A percentile compares a stretch with the other conserved stretches of the same genome.
Evolutionary conservation across 2,329 filamentous ascomycete species (phyloP).

Genomic region (Calonectria pseudoreteaudii): DNA sequence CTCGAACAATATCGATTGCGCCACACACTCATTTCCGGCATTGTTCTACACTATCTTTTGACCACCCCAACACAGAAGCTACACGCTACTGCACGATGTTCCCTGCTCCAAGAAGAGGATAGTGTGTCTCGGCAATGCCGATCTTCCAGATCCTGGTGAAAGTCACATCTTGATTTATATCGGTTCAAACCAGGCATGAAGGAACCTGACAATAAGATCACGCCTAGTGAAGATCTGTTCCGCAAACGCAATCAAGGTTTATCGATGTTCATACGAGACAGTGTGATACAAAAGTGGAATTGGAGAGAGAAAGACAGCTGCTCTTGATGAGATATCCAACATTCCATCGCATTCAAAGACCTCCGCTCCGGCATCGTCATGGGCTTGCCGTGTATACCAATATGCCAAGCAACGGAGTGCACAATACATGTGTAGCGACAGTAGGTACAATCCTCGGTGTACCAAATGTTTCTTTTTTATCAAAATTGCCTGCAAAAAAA

Average conservation of each 20-base stretch:
- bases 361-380: neutral
- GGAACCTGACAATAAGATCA: neutral
- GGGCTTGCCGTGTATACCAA: neutral
- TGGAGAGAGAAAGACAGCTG: neutral
- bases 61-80: neutral
- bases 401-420: neutral
- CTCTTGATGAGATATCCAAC: neutral
- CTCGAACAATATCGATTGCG: neutral
- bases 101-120: neutral
- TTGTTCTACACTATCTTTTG: neutral
- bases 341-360: neutral
- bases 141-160: neutral
- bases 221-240: neutral
- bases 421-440: neutral
- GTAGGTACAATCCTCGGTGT: neutral
- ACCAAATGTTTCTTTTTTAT: neutral
- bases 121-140: neutral
- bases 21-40: neutral
- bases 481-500: neutral
- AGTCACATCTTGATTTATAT: neutral
- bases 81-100: neutral
- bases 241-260: neutral
- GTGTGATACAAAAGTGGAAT: neutral
- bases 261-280: neutral
- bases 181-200: neutral